These are phyloP conservation scores for Plectranthus barbatus DNA, from an alignment of 257 asterid species.

Conservation along the genomic window DNA sequence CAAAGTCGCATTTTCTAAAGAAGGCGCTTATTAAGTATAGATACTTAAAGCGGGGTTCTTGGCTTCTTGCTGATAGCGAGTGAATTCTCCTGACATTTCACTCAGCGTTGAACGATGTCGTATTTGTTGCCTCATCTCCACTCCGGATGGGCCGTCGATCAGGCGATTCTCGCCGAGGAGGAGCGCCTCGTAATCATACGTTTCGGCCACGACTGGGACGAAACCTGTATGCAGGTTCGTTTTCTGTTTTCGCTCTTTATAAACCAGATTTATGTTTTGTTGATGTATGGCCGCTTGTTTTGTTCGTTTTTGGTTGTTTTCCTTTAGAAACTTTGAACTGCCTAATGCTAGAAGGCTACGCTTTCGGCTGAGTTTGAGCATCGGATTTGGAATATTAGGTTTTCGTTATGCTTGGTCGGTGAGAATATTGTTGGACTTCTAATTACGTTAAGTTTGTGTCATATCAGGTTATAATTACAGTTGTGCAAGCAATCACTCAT, in stretches of 20 bases:
- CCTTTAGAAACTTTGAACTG: background rate
- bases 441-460: background rate
- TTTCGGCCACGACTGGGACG: conserved; percentile 96
- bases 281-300: background rate
- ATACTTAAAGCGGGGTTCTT: background rate
- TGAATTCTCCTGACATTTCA: background rate
- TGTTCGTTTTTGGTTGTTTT: background rate
- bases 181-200: conserved; percentile 93
- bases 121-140: conserved; percentile 84
- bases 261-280: background rate
- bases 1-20: too few relatives aligned
- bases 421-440: background rate
- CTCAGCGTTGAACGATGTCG: conserved; percentile 49
- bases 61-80: background rate
- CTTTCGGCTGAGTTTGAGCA: background rate
- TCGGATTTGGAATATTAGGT: background rate
- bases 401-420: background rate
- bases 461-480: background rate
- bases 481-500: background rate
- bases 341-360: background rate
- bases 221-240: conserved; percentile 88
- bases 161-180: conserved; percentile 91
- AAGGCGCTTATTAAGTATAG: too few relatives aligned
- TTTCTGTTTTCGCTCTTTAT: background rate
- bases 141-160: conserved; percentile 98